These are phyloP conservation scores for Melanogaster broomeanus DNA, from an alignment of 768 basidiomycete genomes.

Conservation along the genomic window DNA sequence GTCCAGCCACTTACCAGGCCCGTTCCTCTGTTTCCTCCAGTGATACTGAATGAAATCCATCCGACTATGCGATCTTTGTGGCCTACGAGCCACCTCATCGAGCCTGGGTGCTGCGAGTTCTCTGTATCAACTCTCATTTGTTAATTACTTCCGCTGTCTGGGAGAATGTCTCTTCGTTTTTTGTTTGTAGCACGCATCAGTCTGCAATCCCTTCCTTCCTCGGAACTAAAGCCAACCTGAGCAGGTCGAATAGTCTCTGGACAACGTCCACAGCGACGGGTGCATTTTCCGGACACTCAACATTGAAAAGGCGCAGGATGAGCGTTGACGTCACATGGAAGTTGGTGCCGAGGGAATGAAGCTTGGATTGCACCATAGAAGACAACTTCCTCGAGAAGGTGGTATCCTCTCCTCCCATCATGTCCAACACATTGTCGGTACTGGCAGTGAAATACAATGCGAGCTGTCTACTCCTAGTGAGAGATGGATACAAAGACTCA, in stretches of 20 bases:
- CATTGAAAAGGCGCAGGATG: constrained; percentile 63
- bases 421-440: constrained; percentile 76
- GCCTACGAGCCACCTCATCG: no score
- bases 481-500: constrained; percentile 24
- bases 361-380: constrained; percentile 71
- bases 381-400: constrained; percentile 68
- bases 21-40: no score
- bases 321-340: constrained; percentile 72
- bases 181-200: no score
- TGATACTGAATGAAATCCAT: no score
- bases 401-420: constrained; percentile 72
- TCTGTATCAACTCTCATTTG: no score
- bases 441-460: constrained; percentile 34
- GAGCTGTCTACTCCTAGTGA: constrained; percentile 5
- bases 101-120: no score
- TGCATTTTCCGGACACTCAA: constrained; percentile 59
- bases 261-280: constrained; percentile 50
- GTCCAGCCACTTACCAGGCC: no score
- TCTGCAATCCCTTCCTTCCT: no score
- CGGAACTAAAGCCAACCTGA: constrained; percentile 57
- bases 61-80: no score
- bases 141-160: constrained; percentile 37
- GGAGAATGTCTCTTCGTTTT: no score
- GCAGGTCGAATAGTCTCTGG: constrained; percentile 56
- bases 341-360: constrained; percentile 60